Base-by-base conservation (phyloP, 352 stramenopile species). In the Globisporangium nunn region DNA sequence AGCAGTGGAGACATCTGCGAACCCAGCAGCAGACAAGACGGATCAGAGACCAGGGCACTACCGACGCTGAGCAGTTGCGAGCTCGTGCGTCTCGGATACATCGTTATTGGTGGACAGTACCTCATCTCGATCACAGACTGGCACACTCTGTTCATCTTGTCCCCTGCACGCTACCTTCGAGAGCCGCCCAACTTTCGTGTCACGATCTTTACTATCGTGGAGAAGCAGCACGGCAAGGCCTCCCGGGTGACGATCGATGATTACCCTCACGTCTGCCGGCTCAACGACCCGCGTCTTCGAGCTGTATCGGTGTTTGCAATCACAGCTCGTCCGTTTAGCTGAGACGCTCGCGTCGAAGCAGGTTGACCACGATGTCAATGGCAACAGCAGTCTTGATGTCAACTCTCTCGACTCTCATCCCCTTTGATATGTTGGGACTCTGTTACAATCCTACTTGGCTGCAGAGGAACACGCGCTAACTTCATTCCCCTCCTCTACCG, bases 251-350 rank as follows among this genome's bases (percentile, higher is more conserved):
- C 40, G 46, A 56, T 70, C 29, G 35, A 50, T 12, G 54, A 44
- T 6, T 66, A 67, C 35, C 64, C 68, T 3, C 51, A 73, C 28
- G 43, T 73, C 1, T 52, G 61, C 8, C 61, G 68, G 5, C 37
- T 75, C 14, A 75, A 75, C 44, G 64, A 75, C 23, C 53, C 58
- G 6, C 68, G 68, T 0, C 56, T 75, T 6, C 50, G 50, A 8
- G 30, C 41, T 1, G n/a, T 70, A 15, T 56, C 60, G 1, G 43
- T 72, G 28, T 33, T 62, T 5, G 54, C 66, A n/a, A 64, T 75
- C 30, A 61, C 61, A 0, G 45, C 47, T 3, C 45, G 52, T 44
- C 40, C 50, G 51, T 14, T 67, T 10, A 53, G 61, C 18, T 54
- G 46, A 53, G n/a, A n/a, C n/a, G n/a, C n/a, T n/a, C n/a, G n/a